phyloP scores from a whole-genome alignment of 768 basidiomycete genomes.

The Botryobasidium botryosum region DNA sequence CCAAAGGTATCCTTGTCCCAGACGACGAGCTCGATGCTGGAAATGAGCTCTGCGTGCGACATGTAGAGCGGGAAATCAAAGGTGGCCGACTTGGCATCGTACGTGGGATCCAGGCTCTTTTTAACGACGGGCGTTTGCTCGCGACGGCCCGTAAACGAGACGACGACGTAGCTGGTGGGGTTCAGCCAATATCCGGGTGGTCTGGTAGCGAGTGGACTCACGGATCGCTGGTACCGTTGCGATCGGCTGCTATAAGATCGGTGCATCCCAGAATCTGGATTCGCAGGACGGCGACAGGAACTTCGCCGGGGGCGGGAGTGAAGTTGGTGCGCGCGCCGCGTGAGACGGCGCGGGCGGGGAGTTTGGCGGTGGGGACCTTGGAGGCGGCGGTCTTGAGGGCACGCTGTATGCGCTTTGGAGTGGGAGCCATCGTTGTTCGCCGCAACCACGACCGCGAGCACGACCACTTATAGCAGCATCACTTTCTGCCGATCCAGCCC shows the following conservation, averaged over 20 bases:
- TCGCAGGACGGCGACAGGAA: constrained; percentile 45
- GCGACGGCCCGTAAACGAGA: constrained; percentile 38
- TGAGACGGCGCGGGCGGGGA: background rate
- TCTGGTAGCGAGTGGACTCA: constrained; percentile 24
- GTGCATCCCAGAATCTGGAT: constrained; percentile 52
- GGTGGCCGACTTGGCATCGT: constrained; percentile 49
- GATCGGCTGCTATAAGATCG: constrained; percentile 44
- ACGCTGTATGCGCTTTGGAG: constrained; percentile 3
- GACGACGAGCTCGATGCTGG: constrained; percentile 65
- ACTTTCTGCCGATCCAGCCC: no score
- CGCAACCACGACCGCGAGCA: no score
- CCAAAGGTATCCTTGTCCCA: constrained; percentile 83
- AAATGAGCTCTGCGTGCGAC: constrained; percentile 52
- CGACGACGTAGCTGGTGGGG: constrained; percentile 44
- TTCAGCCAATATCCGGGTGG: background rate
- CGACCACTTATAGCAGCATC: no score
- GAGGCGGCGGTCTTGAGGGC: constrained; percentile 8
- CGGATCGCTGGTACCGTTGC: constrained; percentile 61
- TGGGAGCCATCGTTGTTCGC: constrained; percentile 8
- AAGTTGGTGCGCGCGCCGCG: background rate
- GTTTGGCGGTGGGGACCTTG: constrained; percentile 4
- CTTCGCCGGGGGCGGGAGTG: constrained; percentile 31
- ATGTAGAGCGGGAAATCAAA: constrained; percentile 82
- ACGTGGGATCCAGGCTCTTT: constrained; percentile 52
- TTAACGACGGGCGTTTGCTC: constrained; percentile 64